Evolutionary conservation across 768 basidiomycete species (phyloP).

Genomic region (Dendrothele bispora): DNA sequence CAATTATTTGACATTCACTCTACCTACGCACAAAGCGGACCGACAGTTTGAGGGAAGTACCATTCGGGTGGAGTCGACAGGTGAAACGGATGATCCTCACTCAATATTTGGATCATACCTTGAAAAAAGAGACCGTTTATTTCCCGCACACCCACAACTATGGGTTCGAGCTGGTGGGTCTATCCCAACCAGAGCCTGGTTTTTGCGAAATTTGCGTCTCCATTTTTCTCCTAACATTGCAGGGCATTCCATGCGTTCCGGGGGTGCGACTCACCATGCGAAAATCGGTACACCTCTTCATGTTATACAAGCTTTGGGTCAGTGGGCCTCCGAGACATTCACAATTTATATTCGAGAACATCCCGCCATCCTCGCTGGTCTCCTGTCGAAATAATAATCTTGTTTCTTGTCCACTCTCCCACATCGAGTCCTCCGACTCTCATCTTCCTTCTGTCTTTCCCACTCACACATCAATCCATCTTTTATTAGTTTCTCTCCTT

Average conservation of each 20-base stretch:
- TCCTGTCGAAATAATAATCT: too few relatives aligned
- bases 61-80: conserved; percentile 4
- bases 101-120: conserved; percentile 1
- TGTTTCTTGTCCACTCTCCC: too few relatives aligned
- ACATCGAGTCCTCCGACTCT: too few relatives aligned
- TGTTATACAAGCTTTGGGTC: conserved; percentile 29
- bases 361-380: too few relatives aligned
- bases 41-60: conserved; percentile 16
- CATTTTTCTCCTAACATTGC: conserved; percentile 1
- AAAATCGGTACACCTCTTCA: conserved; percentile 20
- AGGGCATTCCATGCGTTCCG: conserved; percentile 33
- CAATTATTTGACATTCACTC: conserved; percentile 4
- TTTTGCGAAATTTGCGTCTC: not conserved
- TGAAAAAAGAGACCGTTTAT: not conserved
- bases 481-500: too few relatives aligned
- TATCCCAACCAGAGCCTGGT: conserved; percentile 7
- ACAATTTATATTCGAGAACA: conserved; percentile 33
- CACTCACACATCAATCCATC: too few relatives aligned
- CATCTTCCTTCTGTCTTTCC: too few relatives aligned
- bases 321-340: conserved; percentile 33
- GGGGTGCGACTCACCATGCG: conserved; percentile 34
- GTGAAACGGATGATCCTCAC: not conserved
- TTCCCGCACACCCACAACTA: conserved; percentile 7
- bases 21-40: conserved; percentile 21
- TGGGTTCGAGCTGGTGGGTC: conserved; percentile 4